Conservation (phyloP, 1,139 yeast genomes). For the Spathaspora sp. region DNA sequence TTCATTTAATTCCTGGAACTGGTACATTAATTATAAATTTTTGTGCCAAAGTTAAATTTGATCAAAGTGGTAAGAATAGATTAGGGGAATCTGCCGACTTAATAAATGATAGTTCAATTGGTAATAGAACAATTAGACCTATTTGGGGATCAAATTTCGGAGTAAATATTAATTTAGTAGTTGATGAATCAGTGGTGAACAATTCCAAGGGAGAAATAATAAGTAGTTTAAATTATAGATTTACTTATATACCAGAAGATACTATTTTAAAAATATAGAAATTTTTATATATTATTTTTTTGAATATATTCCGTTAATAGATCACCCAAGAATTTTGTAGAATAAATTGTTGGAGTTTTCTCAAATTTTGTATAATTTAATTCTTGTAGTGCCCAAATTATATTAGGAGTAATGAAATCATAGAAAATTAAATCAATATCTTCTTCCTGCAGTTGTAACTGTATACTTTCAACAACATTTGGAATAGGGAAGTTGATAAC, state of each 20-base stretch:
- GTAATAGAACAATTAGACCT: slow-evolving; percentile 26
- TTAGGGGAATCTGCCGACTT: slow-evolving; percentile 60
- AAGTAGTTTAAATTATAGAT: slow-evolving; percentile 61
- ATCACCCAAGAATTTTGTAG: slow-evolving; percentile 33
- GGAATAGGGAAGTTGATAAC: slow-evolving; percentile 64
- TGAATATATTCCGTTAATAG: slow-evolving; percentile 31
- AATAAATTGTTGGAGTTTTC: slow-evolving; percentile 24
- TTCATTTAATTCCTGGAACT: slow-evolving; percentile 71
- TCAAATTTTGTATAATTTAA: slow-evolving; percentile 22
- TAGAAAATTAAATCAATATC: slow-evolving; percentile 76
- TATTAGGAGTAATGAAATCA: slow-evolving; percentile 66
- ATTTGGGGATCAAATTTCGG: slow-evolving; percentile 74
- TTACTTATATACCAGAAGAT: slow-evolving; percentile 63
- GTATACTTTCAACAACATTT: slow-evolving; percentile 64
- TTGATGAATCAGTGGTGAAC: slow-evolving; percentile 53
- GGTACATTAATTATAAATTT: slow-evolving; percentile 54
- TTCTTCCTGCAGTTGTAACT: slow-evolving; percentile 18
- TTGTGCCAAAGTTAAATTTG: slow-evolving; percentile 68
- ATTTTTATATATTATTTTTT: slow-evolving; percentile 12
- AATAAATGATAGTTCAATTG: slow-evolving; percentile 18
- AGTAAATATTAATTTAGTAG: slow-evolving; percentile 54
- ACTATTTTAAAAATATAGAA: slow-evolving; percentile 40
- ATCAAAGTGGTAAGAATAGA: slow-evolving; percentile 67
- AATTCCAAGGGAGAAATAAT: slow-evolving; percentile 46
- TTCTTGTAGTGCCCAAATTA: slow-evolving; percentile 54